Evolutionary conservation across 208 protist species (phyloP).

Genomic region (Trypanosoma congolense): DNA sequence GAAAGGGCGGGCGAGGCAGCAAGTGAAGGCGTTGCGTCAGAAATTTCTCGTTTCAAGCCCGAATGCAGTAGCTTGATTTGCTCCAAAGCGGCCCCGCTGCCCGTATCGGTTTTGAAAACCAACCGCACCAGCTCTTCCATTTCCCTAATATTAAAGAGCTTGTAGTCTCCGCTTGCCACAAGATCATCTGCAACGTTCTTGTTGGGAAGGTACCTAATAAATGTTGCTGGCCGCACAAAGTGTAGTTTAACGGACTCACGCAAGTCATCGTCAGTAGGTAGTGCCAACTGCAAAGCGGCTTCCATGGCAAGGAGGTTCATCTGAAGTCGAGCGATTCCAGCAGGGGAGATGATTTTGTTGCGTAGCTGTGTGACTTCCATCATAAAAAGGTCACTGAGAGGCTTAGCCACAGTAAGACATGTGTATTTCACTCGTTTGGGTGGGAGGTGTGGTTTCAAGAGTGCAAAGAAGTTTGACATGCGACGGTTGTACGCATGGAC

Average conservation of each 20-base stretch:
- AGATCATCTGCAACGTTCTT: conserved; percentile 74
- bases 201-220: conserved; percentile 76
- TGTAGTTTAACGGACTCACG: conserved; percentile 53
- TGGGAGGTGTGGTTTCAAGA: conserved; percentile 59
- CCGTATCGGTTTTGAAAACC: conserved; percentile 69
- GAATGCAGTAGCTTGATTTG: conserved; percentile 53
- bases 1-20: not conserved
- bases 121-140: conserved; percentile 75
- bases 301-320: conserved; percentile 76
- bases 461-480: conserved; percentile 64
- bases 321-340: conserved; percentile 47
- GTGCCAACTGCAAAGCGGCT: conserved; percentile 63
- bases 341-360: conserved; percentile 70
- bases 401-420: conserved; percentile 55
- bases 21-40: not conserved
- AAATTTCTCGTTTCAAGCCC: conserved; percentile 25
- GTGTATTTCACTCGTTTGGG: conserved; percentile 66
- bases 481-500: conserved; percentile 75
- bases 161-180: conserved; percentile 73
- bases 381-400: conserved; percentile 75
- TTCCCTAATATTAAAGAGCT: conserved; percentile 47
- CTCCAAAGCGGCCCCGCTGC: conserved; percentile 47
- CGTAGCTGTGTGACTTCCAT: conserved; percentile 75
- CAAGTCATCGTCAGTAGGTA: conserved; percentile 65
- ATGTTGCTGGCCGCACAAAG: conserved; percentile 62